Conservation (phyloP, 2,329 filamentous ascomycete genomes). For the Orbilia javanica region DNA sequence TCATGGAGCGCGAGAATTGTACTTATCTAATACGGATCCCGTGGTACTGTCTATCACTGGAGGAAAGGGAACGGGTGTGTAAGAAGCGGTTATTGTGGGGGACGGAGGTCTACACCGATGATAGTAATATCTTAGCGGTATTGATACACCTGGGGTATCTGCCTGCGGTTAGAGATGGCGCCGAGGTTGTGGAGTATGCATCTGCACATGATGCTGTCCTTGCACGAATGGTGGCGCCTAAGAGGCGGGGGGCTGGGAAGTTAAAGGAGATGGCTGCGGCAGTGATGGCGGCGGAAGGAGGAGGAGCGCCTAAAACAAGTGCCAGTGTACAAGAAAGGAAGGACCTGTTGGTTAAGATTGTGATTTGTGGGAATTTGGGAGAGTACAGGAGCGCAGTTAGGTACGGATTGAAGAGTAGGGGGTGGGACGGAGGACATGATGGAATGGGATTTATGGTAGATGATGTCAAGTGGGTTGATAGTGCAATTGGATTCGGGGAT, state of each 20-base stretch:
- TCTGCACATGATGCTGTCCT: constrained; percentile 48
- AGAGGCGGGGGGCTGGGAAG: constrained; percentile 38
- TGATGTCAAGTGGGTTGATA: constrained; percentile 86
- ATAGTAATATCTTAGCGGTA: constrained; percentile 91
- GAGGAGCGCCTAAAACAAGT: constrained; percentile 72
- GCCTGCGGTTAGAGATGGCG: constrained; percentile 75
- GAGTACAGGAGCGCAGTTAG: constrained; percentile 81
- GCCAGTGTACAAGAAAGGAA: constrained; percentile 75
- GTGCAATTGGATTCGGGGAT: constrained; percentile 69
- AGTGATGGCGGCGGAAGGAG: constrained; percentile 66
- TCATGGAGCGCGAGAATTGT: constrained; percentile 85
- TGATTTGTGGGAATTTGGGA: constrained; percentile 83
- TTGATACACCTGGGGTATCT: constrained; percentile 96
- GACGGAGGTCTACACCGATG: constrained; percentile 93
- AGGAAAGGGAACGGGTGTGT: constrained; percentile 85
- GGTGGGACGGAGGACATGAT: constrained; percentile 80
- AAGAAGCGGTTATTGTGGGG: constrained; percentile 86
- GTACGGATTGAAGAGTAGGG: constrained; percentile 84
- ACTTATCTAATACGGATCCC: constrained; percentile 90
- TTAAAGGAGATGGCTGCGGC: constrained; percentile 63
- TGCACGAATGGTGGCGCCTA: constrained; percentile 39
- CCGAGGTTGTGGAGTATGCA: constrained; percentile 58
- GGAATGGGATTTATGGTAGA: constrained; percentile 90
- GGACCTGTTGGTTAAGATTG: constrained; percentile 86
- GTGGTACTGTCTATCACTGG: constrained; percentile 77